These are phyloP conservation scores for Penicillium concentricum DNA, from an alignment of 2,329 filamentous ascomycete species.

Conservation along the genomic window DNA sequence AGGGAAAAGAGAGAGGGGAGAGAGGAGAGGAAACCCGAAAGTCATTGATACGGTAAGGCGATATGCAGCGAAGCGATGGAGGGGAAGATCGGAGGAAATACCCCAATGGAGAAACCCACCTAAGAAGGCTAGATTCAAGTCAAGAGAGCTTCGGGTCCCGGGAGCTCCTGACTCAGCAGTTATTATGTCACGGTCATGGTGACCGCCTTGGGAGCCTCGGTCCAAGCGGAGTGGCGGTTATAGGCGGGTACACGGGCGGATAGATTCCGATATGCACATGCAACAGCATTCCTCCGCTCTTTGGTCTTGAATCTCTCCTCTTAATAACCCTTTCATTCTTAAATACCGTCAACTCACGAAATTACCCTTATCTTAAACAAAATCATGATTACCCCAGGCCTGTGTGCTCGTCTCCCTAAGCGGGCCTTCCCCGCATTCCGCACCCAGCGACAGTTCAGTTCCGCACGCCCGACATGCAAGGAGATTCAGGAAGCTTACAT, in stretches of 20 bases:
- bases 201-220: slow-evolving; percentile 25
- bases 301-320: neutral
- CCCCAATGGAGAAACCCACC: slow-evolving; percentile 18
- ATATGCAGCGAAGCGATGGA: slow-evolving; percentile 10
- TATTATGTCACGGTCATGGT: slow-evolving; percentile 15
- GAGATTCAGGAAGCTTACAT: slow-evolving; percentile 93
- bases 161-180: slow-evolving; percentile 4
- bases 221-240: slow-evolving; percentile 20
- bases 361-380: neutral
- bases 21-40: neutral
- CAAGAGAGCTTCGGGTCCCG: neutral
- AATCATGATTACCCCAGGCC: slow-evolving; percentile 25
- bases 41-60: neutral
- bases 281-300: slow-evolving; percentile 1
- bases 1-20: neutral
- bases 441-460: slow-evolving; percentile 53
- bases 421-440: slow-evolving; percentile 44
- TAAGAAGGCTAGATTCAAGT: neutral
- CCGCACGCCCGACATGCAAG: slow-evolving; percentile 49
- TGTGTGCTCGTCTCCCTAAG: slow-evolving; percentile 29
- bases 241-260: slow-evolving; percentile 27
- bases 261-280: slow-evolving; percentile 16
- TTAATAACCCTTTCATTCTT: neutral
- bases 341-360: neutral
- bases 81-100: slow-evolving; percentile 21